These are phyloP conservation scores for Stachybotrys chartarum DNA, from an alignment of 2,329 filamentous ascomycete genomes.

Conservation along the genomic window DNA sequence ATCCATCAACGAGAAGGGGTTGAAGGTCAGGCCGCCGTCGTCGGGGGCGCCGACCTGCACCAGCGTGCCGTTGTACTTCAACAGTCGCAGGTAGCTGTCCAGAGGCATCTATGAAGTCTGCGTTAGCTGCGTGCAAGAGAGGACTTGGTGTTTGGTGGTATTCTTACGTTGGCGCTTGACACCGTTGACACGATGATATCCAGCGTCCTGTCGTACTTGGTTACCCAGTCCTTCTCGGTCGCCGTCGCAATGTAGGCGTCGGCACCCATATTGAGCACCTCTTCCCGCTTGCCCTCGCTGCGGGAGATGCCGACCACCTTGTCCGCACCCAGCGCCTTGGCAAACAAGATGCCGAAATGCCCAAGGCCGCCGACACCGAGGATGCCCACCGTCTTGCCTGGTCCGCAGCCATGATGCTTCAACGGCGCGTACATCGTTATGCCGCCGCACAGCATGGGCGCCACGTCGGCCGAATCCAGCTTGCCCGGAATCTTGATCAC, in stretches of 20 bases:
- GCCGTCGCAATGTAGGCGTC: slow-evolving; percentile 37
- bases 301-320: slow-evolving; percentile 54
- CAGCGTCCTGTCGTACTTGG: slow-evolving; percentile 40
- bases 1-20: slow-evolving; percentile 41
- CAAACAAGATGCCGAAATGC: slow-evolving; percentile 62
- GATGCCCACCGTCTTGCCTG: slow-evolving; percentile 60
- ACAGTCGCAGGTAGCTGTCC: slow-evolving; percentile 49
- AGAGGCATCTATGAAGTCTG: slow-evolving; percentile 46
- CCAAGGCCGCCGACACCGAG: slow-evolving; percentile 62
- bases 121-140: not conserved
- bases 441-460: slow-evolving; percentile 66
- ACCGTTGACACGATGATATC: slow-evolving; percentile 56
- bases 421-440: slow-evolving; percentile 62
- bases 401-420: slow-evolving; percentile 54
- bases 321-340: slow-evolving; percentile 59
- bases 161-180: slow-evolving; percentile 24
- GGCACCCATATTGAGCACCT: slow-evolving; percentile 50
- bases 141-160: not conserved
- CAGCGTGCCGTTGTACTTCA: slow-evolving; percentile 52
- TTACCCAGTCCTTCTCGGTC: slow-evolving; percentile 48
- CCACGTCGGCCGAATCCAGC: slow-evolving; percentile 31
- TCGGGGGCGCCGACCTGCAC: slow-evolving; percentile 50
- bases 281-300: slow-evolving; percentile 41
- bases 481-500: slow-evolving; percentile 38
- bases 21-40: slow-evolving; percentile 10